phyloP scores from a whole-genome alignment of 1,284 basidiomycete species.

The Ceraceosorus bombacis region DNA sequence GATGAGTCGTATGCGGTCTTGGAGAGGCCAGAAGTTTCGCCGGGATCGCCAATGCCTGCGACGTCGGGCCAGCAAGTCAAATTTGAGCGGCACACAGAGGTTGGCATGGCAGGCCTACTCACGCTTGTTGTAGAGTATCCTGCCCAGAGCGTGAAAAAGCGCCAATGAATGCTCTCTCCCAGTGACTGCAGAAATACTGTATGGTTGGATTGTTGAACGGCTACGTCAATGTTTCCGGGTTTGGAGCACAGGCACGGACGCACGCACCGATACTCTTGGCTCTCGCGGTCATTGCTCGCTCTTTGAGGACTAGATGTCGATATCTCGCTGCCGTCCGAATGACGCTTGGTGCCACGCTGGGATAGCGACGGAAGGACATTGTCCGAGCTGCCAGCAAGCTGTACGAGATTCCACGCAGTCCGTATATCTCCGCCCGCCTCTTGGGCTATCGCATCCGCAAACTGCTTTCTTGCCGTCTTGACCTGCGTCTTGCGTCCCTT shows the following conservation, averaged over 20 bases:
- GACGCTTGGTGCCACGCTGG: too few species aligned
- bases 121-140: conserved; percentile 93
- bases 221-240: too few species aligned
- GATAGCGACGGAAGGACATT: too few species aligned
- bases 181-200: conserved; percentile 52
- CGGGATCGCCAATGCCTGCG: not conserved
- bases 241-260: too few species aligned
- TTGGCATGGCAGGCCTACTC: conserved; percentile 30
- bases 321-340: too few species aligned
- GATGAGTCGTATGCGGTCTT: too few species aligned
- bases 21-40: not conserved
- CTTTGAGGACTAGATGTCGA: too few species aligned
- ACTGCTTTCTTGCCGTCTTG: conserved; percentile 51
- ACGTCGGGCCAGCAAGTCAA: too few species aligned
- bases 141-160: conserved; percentile 87
- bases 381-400: conserved; percentile 46
- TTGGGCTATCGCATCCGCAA: conserved; percentile 67
- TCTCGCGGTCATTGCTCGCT: too few species aligned
- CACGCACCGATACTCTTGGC: too few species aligned
- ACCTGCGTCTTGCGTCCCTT: conserved; percentile 5
- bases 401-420: conserved; percentile 81
- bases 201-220: not conserved
- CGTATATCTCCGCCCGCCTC: conserved; percentile 82
- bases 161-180: conserved; percentile 75
- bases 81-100: too few species aligned